phyloP scores from a whole-genome alignment of 1,284 basidiomycete genomes.

The Earliella scabrosa region DNA sequence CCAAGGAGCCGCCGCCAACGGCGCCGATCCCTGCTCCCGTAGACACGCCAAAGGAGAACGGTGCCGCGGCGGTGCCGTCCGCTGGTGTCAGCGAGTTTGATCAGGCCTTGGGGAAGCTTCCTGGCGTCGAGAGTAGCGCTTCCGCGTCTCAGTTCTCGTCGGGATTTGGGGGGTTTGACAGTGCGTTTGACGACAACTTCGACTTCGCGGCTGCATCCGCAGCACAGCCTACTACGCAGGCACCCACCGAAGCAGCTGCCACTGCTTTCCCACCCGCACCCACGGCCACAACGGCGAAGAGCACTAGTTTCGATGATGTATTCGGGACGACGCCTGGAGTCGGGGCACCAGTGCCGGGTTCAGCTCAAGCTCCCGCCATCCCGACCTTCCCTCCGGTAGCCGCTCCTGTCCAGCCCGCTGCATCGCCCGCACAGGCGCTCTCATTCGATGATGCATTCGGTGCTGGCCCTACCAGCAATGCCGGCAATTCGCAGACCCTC shows the following conservation, averaged over 20 bases:
- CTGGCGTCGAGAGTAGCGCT: conserved; percentile 41
- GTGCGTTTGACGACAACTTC: conserved; percentile 86
- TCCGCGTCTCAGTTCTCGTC: conserved; percentile 44
- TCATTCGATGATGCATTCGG: conserved; percentile 61
- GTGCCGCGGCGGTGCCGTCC: conserved; percentile 20
- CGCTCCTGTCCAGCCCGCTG: conserved; percentile 3
- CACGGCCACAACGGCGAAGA: conserved; percentile 3
- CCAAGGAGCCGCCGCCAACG: conserved; percentile 17
- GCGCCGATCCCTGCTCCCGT: conserved; percentile 17
- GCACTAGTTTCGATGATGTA: conserved; percentile 30
- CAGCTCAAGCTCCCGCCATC: conserved; percentile 20
- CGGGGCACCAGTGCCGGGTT: conserved; percentile 19
- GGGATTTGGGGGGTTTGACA: conserved; percentile 50
- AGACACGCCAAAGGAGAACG: conserved; percentile 28
- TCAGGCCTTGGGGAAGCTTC: conserved; percentile 65
- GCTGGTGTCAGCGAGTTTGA: conserved; percentile 75
- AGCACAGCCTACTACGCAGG: conserved; percentile 23
- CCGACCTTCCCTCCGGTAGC: conserved; percentile 16
- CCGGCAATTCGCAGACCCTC: conserved; percentile 12
- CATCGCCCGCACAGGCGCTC: conserved; percentile 32
- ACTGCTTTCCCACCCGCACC: conserved; percentile 5
- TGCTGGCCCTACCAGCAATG: conserved; percentile 15
- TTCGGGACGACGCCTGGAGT: conserved; percentile 29
- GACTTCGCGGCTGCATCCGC: conserved; percentile 70
- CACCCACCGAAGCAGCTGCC: conserved; percentile 2